phyloP scores from a whole-genome alignment of 2,329 filamentous ascomycete species.

The Juglanconis sp. region DNA sequence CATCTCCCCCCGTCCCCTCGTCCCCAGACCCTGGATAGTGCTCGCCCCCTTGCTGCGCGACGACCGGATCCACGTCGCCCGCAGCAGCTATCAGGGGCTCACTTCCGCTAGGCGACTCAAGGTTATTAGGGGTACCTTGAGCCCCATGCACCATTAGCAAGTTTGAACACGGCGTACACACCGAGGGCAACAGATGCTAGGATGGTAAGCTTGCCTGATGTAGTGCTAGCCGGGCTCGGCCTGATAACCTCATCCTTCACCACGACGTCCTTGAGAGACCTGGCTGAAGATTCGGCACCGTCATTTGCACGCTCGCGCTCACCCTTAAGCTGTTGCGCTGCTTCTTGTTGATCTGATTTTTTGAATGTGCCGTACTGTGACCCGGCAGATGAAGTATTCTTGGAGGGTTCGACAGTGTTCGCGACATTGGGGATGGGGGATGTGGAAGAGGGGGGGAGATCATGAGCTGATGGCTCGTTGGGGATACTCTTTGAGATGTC shows the following conservation, averaged over 20 bases:
- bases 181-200: conserved; percentile 19
- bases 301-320: conserved; percentile 16
- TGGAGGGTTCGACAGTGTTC: conserved; percentile 17
- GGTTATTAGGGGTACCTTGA: conserved; percentile 17
- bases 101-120: conserved; percentile 1
- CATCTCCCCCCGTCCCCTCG: conserved; percentile 7
- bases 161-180: conserved; percentile 19
- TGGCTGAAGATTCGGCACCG: conserved; percentile 19
- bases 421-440: conserved; percentile 16
- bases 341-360: conserved; percentile 15
- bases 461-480: conserved; percentile 18
- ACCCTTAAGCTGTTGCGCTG: conserved; percentile 10
- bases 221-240: conserved; percentile 14
- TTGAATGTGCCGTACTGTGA: conserved; percentile 19
- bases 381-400: conserved; percentile 16
- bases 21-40: conserved; percentile 12
- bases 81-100: conserved; percentile 15
- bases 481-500: conserved; percentile 16
- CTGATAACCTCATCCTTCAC: conserved; percentile 18
- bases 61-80: conserved; percentile 15
- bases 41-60: conserved; percentile 13
- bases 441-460: conserved; percentile 9
- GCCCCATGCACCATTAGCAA: conserved; percentile 20
- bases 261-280: conserved; percentile 16
- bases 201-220: conserved; percentile 21